A percentile compares a stretch with the other conserved stretches of the same genome.
Conservation (phyloP, 805 yeast species). For the Barnettozyma pratensis region DNA sequence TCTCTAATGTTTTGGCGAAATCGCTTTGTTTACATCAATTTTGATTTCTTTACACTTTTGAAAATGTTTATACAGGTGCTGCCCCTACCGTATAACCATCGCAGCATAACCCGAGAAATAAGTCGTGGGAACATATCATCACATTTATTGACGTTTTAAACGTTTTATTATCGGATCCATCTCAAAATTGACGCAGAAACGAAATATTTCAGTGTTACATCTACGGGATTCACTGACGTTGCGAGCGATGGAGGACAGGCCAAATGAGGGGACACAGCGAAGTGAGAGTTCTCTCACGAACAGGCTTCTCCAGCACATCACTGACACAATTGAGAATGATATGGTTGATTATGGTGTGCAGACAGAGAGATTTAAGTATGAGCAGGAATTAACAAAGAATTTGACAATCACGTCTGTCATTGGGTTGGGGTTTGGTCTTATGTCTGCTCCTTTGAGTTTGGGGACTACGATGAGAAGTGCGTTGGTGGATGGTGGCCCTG, state of each 20-base stretch:
- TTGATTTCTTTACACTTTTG: background rate
- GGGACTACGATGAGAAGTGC: slow-evolving; percentile 71
- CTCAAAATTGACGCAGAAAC: background rate
- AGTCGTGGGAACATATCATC: too few species aligned
- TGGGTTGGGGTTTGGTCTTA: slow-evolving; percentile 73
- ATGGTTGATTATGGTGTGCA: slow-evolving; percentile 31
- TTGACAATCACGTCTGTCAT: slow-evolving; percentile 65
- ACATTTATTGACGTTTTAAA: too few species aligned
- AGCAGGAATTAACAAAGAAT: slow-evolving; percentile 64
- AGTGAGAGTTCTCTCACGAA: slow-evolving; percentile 7
- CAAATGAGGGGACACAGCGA: slow-evolving; percentile 1
- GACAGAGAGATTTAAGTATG: slow-evolving; percentile 69
- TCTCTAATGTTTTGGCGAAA: too few species aligned
- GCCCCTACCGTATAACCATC: background rate
- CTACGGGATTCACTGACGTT: too few species aligned
- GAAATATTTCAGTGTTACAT: too few species aligned
- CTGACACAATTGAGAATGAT: slow-evolving; percentile 20
- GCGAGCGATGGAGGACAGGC: background rate
- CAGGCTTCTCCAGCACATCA: slow-evolving; percentile 16
- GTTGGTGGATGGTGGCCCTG: slow-evolving; percentile 70
- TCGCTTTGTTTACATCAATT: background rate
- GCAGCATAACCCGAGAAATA: too few species aligned
- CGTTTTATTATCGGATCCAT: too few species aligned
- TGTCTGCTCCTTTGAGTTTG: slow-evolving; percentile 80
- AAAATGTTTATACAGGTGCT: background rate